Base-by-base conservation (phyloP, 331 rosid species). In the Pyracantha coccinea region DNA sequence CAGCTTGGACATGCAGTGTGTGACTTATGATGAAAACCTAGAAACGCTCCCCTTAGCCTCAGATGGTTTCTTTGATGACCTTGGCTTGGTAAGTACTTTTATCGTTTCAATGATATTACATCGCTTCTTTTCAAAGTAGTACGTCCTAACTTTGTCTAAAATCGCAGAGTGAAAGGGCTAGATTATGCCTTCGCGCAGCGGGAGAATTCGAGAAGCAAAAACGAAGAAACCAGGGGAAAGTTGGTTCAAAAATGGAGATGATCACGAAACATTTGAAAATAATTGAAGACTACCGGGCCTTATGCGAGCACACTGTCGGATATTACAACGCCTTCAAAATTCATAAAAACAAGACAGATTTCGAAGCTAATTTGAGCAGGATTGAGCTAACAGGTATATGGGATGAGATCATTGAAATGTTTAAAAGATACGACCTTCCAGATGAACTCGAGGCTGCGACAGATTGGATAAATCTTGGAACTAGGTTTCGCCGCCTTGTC, bases 321-420 rank as follows among this genome's bases (percentile, higher is more conserved):
- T 91, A 86, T 23, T 93, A 88, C 32, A 89, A 91, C 67, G 89
- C 91, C 17, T 91, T 91, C 89, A 93, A 83, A 83, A 82, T 75
- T 53, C 97, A 91, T 63, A 74, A 79, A 12, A 67, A 66, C 2
- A 6, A 0, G 6, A 78, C 23, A 0, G 96, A 93, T 78, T 89
- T 91, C 67, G 54, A 75, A 16, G 91, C 96, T 53, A 89, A 93
- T 41, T 86, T 88, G 67, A 81, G 53, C 76, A 82, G 98, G 78
- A 88, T 85, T 6, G 89, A 69, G 73, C 84, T 85, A 4, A 90
- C 87, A 3, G 90, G 97, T 1, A 74, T 87, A 9, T 88, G 92
- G 94, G 97, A 91, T 63, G 96, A 86, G 79, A 75, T 89, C 59
- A 45, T 83, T 5, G 91, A 89, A 35, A 86, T 83, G 94, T 64